Base-by-base conservation (phyloP, 345 rosid species). In the Pistacia integerrima region DNA sequence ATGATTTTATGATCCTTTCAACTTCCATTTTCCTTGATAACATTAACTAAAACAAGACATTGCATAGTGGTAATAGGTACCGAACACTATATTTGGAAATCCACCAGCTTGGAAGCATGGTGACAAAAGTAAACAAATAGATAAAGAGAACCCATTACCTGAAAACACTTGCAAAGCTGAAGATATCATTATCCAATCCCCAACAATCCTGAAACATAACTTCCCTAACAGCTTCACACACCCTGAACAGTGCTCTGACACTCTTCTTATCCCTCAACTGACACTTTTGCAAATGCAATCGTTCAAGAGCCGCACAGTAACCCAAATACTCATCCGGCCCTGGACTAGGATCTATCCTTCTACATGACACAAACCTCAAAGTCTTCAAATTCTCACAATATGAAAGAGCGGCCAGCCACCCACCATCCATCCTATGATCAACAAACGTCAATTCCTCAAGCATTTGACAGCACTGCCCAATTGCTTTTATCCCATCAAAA, bases 381-480 rank as follows among this genome's bases (percentile, higher is more conserved):
- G 92, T 92, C 87, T 97, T 97, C 85, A 97, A 81, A 87, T 97
- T 97, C 80, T 85, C 94, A 41, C 97, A 94, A 63, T 89, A 97
- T 1, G 88, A 77, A 62, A 97, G 89, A 17, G 88, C 99, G 48
- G 87, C 90, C 85, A 94, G 61, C 99, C 99, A 97, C 1, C 99
- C 98, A 41, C 84, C 87, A 65, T 91, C 98, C 99, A 97, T 92
- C 82, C 89, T 82, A 76, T 97, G 98, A 90, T 94, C 92, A 76
- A 77, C 82, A 69, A 97, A 71, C 20, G 90, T 85, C 79, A 97
- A 82, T 64, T 97, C 98, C 85, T 94, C 99, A 2, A 94, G 91
- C 99, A 97, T 92, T 74, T 89, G 94, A 74, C 99, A 97, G 67
- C 98, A 94, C 77, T 90, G 91, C 6, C 97, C 99, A 3, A 97